Base-by-base conservation (phyloP, 2,329 filamentous ascomycete species). In the Pseudogymnoascus pannorum region DNA sequence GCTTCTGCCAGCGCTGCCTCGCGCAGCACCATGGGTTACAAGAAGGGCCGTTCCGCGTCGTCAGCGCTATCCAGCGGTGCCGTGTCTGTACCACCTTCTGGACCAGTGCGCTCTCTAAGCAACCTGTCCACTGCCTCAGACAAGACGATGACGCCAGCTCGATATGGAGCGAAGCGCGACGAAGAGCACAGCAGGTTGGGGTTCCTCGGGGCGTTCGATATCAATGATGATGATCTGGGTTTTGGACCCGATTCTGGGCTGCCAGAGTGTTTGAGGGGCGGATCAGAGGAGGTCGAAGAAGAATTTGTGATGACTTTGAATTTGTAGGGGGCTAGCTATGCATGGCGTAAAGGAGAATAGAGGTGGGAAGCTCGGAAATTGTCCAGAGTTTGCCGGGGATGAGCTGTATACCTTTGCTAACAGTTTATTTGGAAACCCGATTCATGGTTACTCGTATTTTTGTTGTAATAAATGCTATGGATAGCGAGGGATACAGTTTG, bases 1-100 rank as follows among this genome's bases (percentile, higher is more conserved):
- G 80, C 80, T 7, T 78, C 82, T 9, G 87, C 88, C 1, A 80
- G 83, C 20, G 83, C 83, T 5, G 86, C 85, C 5, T 96, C 92
- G 1, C 85, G 87, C 65, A 92, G 85, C 61, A 96, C 92, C 0
- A 81, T 96, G 42, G 92, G 92, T 14, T 96, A 96, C 72, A 89
- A 84, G 61, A 91, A 88, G 72, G 92, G 92, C 33, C 84, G 90
- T 33, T 76, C 77, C 9, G 76, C 79, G 2, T 78, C 78, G 18
- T 73, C 73, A 6, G 72, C 71, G 24, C 65, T 79, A 4, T 69
- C 66, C 14, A 65, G 63, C 11, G 62, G 60, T 54, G 64, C 57
- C 24, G 24, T 14, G n/a, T 35, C 31, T 36, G 31, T 18, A 11
- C 18, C 18, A 9, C 36, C 57, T 20, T 18, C 16, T 1, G 24